Percentiles rank a stretch among this genome's conserved stretches.
These are phyloP conservation scores for Cairneyella variabilis DNA, from an alignment of 495 filamentous ascomycete species.

Conservation along the genomic window DNA sequence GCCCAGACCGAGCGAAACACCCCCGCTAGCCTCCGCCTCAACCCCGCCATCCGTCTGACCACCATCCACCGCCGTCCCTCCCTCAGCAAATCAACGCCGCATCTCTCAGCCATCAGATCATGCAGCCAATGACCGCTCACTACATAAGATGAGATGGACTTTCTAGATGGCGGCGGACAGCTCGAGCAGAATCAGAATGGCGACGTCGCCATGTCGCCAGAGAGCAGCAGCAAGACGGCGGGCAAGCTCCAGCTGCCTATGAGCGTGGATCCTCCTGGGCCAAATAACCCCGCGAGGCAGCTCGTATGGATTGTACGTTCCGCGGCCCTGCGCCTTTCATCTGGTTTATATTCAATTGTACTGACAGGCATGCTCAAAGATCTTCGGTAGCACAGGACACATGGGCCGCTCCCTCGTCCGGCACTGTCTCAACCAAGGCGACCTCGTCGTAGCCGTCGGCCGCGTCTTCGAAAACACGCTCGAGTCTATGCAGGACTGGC, in stretches of 20 bases:
- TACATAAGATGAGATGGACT: slow-evolving; percentile 15
- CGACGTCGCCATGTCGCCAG: slow-evolving; percentile 14
- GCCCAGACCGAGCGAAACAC: not conserved
- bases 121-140: slow-evolving; percentile 6
- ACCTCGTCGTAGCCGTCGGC: slow-evolving; percentile 86
- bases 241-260: slow-evolving; percentile 56
- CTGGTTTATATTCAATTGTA: not conserved
- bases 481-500: slow-evolving; percentile 64
- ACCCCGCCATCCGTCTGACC: not conserved
- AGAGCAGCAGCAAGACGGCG: slow-evolving; percentile 5
- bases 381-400: slow-evolving; percentile 94
- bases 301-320: slow-evolving; percentile 75
- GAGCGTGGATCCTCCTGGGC: slow-evolving; percentile 76
- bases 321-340: not conserved
- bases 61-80: not conserved
- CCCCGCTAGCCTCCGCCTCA: not conserved
- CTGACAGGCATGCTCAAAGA: slow-evolving; percentile 37
- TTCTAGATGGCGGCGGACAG: slow-evolving; percentile 11
- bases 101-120: not conserved
- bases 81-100: not conserved
- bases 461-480: slow-evolving; percentile 76
- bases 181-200: slow-evolving; percentile 2
- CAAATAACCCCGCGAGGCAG: slow-evolving; percentile 65
- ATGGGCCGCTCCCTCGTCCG: slow-evolving; percentile 90
- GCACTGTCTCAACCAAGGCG: slow-evolving; percentile 71